Conservation (phyloP, 257 asterid species). For the Penstemon eatonii region DNA sequence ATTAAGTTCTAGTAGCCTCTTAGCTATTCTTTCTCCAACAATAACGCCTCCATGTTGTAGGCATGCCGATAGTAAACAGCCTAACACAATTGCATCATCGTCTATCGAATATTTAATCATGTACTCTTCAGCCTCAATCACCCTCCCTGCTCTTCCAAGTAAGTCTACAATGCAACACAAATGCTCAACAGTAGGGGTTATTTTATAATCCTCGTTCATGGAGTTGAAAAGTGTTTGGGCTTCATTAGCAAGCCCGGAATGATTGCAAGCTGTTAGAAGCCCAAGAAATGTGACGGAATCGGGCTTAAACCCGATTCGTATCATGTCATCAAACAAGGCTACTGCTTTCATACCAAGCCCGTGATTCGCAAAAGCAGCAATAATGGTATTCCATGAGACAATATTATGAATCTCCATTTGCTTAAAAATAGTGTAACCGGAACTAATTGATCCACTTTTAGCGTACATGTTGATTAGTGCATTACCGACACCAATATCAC, state of each 20-base stretch:
- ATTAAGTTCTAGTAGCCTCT: constrained; percentile 46
- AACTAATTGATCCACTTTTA: constrained; percentile 53
- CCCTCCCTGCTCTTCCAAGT: constrained; percentile 68
- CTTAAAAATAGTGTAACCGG: constrained; percentile 40
- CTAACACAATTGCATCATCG: constrained; percentile 59
- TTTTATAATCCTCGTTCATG: constrained; percentile 42
- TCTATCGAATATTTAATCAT: constrained; percentile 37
- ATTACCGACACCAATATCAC: constrained; percentile 58
- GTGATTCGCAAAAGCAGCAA: constrained; percentile 62
- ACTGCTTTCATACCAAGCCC: constrained; percentile 54
- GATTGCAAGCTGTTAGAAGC: constrained; percentile 72
- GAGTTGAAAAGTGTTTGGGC: constrained; percentile 47
- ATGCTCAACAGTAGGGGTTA: constrained; percentile 52
- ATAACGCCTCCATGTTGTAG: constrained; percentile 51
- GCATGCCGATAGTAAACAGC: constrained; percentile 72
- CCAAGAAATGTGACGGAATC: constrained; percentile 66
- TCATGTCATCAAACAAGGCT: constrained; percentile 50
- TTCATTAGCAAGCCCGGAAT: constrained; percentile 61
- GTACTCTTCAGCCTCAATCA: constrained; percentile 56
- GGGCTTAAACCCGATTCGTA: constrained; percentile 43
- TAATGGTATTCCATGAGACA: constrained; percentile 74
- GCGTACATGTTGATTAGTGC: constrained; percentile 83
- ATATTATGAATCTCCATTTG: constrained; percentile 48
- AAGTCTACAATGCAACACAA: constrained; percentile 69
- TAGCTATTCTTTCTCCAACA: constrained; percentile 55